Conservation (phyloP, 148 eudicot species). For the Fagopyrum homotropicum region DNA sequence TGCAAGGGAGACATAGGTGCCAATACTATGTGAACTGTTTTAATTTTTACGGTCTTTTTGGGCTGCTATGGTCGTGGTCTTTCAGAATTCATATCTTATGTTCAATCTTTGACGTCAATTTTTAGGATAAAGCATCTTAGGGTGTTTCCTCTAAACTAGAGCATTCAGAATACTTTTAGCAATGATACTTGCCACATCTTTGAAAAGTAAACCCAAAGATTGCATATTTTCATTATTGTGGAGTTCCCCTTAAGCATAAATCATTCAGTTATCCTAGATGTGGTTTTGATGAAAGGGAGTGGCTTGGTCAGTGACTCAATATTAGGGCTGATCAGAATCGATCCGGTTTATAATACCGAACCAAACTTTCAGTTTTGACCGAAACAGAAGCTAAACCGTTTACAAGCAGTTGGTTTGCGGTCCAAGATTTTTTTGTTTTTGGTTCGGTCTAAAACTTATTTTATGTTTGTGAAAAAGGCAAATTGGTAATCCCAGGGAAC, state of each 20-base stretch:
- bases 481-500: background rate
- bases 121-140: background rate
- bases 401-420: too few relatives aligned
- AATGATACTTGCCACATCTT: background rate
- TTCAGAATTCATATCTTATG: background rate
- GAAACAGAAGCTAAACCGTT: too few relatives aligned
- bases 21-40: background rate
- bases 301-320: background rate
- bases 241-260: background rate
- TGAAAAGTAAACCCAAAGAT: background rate
- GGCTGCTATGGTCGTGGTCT: background rate
- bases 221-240: background rate
- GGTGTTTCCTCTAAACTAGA: background rate
- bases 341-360: too few relatives aligned
- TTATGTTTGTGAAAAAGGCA: background rate
- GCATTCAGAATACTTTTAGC: background rate
- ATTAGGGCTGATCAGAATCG: too few relatives aligned
- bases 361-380: too few relatives aligned
- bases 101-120: background rate
- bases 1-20: conserved; percentile 76
- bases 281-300: background rate
- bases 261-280: background rate
- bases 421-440: too few relatives aligned
- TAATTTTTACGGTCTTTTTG: background rate
- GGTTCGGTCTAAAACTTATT: too few relatives aligned